phyloP scores from a whole-genome alignment of 805 yeast species.

The Blastobotrys robertii region DNA sequence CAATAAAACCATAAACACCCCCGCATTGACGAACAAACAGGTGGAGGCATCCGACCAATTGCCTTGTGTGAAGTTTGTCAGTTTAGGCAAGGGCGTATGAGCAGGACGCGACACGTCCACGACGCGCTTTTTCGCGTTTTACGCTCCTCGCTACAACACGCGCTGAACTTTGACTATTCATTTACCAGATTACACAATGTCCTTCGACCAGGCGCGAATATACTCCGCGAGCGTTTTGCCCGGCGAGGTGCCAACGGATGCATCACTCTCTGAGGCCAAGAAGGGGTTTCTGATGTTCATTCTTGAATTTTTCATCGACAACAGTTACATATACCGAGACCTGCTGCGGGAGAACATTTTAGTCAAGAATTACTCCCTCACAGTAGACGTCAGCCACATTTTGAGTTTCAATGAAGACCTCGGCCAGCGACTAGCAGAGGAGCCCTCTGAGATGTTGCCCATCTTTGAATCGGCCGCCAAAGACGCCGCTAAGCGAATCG shows the following conservation, averaged over 20 bases:
- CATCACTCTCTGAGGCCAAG: constrained; percentile 23
- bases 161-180: too few relatives aligned
- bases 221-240: constrained; percentile 68
- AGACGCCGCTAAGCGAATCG: constrained; percentile 66
- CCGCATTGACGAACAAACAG: background rate
- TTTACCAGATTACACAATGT: constrained; percentile 27
- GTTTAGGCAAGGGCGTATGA: background rate
- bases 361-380: constrained; percentile 60
- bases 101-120: background rate
- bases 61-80: too few relatives aligned
- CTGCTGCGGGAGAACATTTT: constrained; percentile 81
- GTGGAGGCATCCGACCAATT: too few relatives aligned
- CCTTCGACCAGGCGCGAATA: constrained; percentile 30
- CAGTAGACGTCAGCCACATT: constrained; percentile 74
- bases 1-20: background rate
- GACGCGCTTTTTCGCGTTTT: constrained; percentile 1
- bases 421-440: constrained; percentile 73
- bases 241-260: constrained; percentile 64
- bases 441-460: constrained; percentile 82
- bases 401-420: constrained; percentile 83
- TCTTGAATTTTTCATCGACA: constrained; percentile 73
- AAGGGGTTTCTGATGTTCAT: constrained; percentile 61
- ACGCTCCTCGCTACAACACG: constrained; percentile 1
- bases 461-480: constrained; percentile 54
- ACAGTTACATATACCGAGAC: constrained; percentile 74